A percentile compares a stretch with the other conserved stretches of the same genome.
These are phyloP conservation scores for Malassezia furfur DNA, from an alignment of 1,284 basidiomycete species.

Conservation along the genomic window DNA sequence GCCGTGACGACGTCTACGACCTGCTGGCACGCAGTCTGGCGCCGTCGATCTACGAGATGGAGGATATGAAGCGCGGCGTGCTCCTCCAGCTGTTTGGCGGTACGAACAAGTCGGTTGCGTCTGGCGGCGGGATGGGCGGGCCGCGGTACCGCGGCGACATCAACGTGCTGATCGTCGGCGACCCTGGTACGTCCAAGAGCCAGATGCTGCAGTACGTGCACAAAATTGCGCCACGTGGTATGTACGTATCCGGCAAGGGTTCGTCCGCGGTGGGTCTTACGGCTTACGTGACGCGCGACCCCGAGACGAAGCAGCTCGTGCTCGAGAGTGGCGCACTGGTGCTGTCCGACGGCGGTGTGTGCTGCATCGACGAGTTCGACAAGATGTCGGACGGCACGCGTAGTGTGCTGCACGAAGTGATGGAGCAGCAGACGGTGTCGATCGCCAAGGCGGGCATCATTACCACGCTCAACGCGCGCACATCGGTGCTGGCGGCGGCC, in stretches of 20 bases:
- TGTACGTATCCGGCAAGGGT: slow-evolving; percentile 75
- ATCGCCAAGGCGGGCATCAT: slow-evolving; percentile 99
- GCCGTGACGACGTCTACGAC: slow-evolving; percentile 75
- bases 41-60: slow-evolving; percentile 94
- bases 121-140: slow-evolving; percentile 86
- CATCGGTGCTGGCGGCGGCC: slow-evolving; percentile 90
- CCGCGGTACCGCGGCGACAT: slow-evolving; percentile 95
- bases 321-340: slow-evolving; percentile 95
- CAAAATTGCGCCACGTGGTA: slow-evolving; percentile 93
- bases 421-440: slow-evolving; percentile 99
- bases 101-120: slow-evolving; percentile 86
- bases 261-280: slow-evolving; percentile 97
- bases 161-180: slow-evolving; percentile 91
- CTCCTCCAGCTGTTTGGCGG: slow-evolving; percentile 91
- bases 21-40: slow-evolving; percentile 75
- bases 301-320: slow-evolving; percentile 93
- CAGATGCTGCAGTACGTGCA: slow-evolving; percentile 87
- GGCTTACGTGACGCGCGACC: slow-evolving; percentile 93
- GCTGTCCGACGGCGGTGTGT: slow-evolving; percentile 90
- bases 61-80: slow-evolving; percentile 97
- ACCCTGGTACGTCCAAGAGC: slow-evolving; percentile 93
- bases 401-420: slow-evolving; percentile 95
- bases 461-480: slow-evolving; percentile 91
- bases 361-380: slow-evolving; percentile 99
- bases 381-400: slow-evolving; percentile 97